phyloP scores from a whole-genome alignment of 495 filamentous ascomycete species.

The Penicillium robsamsonii region DNA sequence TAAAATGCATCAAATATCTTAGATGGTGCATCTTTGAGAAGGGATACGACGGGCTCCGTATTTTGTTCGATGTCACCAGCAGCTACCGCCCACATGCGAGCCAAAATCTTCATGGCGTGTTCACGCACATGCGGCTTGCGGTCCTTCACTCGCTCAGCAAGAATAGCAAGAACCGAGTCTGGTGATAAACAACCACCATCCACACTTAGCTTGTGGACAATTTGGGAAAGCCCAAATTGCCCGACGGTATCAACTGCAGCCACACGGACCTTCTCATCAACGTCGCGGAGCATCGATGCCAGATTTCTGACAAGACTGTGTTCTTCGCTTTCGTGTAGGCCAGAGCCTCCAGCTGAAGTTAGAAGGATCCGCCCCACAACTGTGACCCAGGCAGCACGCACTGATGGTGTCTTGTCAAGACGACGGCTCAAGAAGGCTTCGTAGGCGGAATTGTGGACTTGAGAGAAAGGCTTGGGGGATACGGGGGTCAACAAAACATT shows the following conservation, averaged over 20 bases:
- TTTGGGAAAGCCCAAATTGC: conserved; percentile 69
- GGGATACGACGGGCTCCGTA: conserved; percentile 67
- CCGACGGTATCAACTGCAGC: conserved; percentile 81
- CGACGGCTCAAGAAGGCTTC: conserved; percentile 76
- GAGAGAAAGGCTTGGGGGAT: conserved; percentile 79
- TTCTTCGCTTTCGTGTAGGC: conserved; percentile 75
- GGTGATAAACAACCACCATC: conserved; percentile 67
- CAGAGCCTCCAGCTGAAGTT: conserved; percentile 84
- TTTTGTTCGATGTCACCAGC: conserved; percentile 81
- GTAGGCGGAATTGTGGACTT: conserved; percentile 73
- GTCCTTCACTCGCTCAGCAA: conserved; percentile 88
- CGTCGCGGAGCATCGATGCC: conserved; percentile 76
- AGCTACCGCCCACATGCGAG: conserved; percentile 87
- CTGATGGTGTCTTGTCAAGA: conserved; percentile 76
- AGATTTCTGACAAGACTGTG: conserved; percentile 66
- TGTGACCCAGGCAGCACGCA: conserved; percentile 82
- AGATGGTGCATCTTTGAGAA: conserved; percentile 76
- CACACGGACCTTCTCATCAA: conserved; percentile 86
- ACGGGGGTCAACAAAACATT: conserved; percentile 73
- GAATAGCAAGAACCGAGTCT: conserved; percentile 69
- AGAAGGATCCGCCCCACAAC: conserved; percentile 76
- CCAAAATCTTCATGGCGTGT: conserved; percentile 80
- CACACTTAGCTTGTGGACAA: conserved; percentile 75
- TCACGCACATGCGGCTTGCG: conserved; percentile 75
- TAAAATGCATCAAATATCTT: conserved; percentile 87